Evolutionary conservation across 805 yeast species (phyloP).

Genomic region (Wickerhamiella vanderwaltii): DNA sequence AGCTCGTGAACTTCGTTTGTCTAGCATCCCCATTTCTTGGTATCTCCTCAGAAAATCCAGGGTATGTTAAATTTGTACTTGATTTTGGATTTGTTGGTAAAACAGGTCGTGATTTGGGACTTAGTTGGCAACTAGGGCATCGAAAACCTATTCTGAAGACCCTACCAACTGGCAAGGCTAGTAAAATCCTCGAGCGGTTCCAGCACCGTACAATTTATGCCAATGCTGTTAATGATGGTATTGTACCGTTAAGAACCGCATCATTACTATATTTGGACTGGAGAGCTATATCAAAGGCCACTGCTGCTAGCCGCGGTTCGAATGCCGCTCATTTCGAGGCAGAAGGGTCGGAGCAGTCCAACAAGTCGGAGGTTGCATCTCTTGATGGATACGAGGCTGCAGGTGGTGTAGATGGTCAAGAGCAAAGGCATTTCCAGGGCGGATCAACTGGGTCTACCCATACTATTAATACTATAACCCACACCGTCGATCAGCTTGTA

Average conservation of each 20-base stretch:
- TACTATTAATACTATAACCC: conserved; percentile 6
- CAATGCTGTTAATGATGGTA: conserved; percentile 84
- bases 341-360: background rate
- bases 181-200: conserved; percentile 49
- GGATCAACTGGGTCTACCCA: conserved; percentile 7
- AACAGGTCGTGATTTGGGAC: conserved; percentile 82
- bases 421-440: conserved; percentile 4
- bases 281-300: conserved; percentile 51
- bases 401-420: background rate
- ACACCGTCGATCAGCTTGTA: conserved; percentile 15
- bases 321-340: conserved; percentile 12
- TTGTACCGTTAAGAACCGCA: conserved; percentile 86
- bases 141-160: conserved; percentile 57
- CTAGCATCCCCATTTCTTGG: conserved; percentile 87
- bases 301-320: conserved; percentile 25
- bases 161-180: conserved; percentile 66
- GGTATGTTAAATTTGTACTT: conserved; percentile 68
- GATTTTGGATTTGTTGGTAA: conserved; percentile 84
- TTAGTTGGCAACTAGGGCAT: conserved; percentile 33
- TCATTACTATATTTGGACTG: conserved; percentile 79
- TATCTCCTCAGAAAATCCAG: conserved; percentile 75
- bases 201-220: conserved; percentile 72
- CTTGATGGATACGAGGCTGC: background rate
- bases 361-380: conserved; percentile 3
- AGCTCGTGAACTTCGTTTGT: conserved; percentile 69